Percentiles rank a stretch among this genome's conserved stretches.
These are phyloP conservation scores for Hippophae tibetana DNA, from an alignment of 306 rosid genomes.

Conservation along the genomic window DNA sequence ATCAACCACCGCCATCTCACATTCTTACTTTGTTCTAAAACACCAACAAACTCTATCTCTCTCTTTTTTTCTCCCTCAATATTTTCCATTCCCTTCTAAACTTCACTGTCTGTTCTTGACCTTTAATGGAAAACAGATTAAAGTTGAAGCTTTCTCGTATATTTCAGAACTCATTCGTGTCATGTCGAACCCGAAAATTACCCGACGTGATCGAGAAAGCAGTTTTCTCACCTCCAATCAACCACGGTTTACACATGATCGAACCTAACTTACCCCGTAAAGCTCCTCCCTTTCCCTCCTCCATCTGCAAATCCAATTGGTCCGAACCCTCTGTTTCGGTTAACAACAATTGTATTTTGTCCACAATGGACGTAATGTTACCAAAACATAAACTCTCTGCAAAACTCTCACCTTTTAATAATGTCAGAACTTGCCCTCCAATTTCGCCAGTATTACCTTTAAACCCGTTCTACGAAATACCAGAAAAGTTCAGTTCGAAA, in stretches of 20 bases:
- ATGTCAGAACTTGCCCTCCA: conserved; percentile 30
- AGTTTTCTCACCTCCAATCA: conserved; percentile 32
- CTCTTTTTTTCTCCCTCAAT: background rate
- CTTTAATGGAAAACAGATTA: conserved; percentile 59
- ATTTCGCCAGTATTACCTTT: conserved; percentile 31
- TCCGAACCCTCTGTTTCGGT: conserved; percentile 17
- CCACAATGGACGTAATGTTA: conserved; percentile 31
- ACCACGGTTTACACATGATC: conserved; percentile 13
- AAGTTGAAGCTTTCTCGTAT: conserved; percentile 71
- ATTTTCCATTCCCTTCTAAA: too few species aligned
- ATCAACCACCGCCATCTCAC: background rate
- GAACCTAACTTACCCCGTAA: conserved; percentile 22
- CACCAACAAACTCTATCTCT: background rate
- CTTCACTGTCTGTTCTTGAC: too few species aligned
- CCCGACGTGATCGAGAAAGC: conserved; percentile 59
- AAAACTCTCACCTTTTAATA: conserved; percentile 30
- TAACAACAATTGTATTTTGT: conserved; percentile 17
- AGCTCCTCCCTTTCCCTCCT: conserved; percentile 30
- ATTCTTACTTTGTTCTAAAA: conserved; percentile 1
- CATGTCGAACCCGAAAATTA: conserved; percentile 59
- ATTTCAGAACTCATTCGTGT: conserved; percentile 67
- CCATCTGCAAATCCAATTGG: conserved; percentile 37
- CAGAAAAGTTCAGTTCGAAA: conserved; percentile 5
- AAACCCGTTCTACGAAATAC: conserved; percentile 31
- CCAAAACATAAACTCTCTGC: conserved; percentile 42